Evolutionary conservation across 305 asterid genomes (phyloP), one percentile per base, ranked within the genome.

Genomic region (Fraxinus dipetala): DNA sequence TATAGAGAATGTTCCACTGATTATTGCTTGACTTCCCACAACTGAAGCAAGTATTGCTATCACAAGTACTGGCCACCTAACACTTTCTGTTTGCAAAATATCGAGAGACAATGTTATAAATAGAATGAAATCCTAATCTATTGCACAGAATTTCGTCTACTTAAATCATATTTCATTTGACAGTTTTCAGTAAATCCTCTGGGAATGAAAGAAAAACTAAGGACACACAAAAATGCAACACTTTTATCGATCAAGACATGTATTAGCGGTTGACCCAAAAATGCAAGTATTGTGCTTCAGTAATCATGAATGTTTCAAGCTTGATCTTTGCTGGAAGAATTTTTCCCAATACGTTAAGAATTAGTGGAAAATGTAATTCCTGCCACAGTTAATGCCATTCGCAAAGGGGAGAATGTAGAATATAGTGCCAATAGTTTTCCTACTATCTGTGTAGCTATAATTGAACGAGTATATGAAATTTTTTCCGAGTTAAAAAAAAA

Each of bases 11-110:
- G 99, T 95, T 24, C 99, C 99, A 1, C 99, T 95, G 84, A 95
- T 95, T 85, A 95, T 94, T 26, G 99, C 99, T 82, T 95, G 99
- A 84, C 99, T 95, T 75, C 99, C 99, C 67, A 95, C 98, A 59
- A 95, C 99, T 0, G 99, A 92, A 34, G 99, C 99, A 54, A 95
- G 95, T 87, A 95, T 95, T 22, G 99, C 99, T 9, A 94, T 89
- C 16, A 86, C 85, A 54, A 95, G 97, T 31, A 95, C 97, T 16
- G 99, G 99, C 96, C 96, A 93, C 85, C 98, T 89, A 36, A 95
- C 97, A 69, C 79, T 65, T 79, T 91, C 99, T 95, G 91, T 79
- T 26, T 65, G 43, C 72, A 82, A 16, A 78, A 74, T 32, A 26
- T 22, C 18, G 38, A 80, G 75, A 26, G 45, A 36, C 65, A 72